These are phyloP conservation scores for Barnettozyma pratensis DNA, from an alignment of 805 yeast genomes.

Conservation along the genomic window DNA sequence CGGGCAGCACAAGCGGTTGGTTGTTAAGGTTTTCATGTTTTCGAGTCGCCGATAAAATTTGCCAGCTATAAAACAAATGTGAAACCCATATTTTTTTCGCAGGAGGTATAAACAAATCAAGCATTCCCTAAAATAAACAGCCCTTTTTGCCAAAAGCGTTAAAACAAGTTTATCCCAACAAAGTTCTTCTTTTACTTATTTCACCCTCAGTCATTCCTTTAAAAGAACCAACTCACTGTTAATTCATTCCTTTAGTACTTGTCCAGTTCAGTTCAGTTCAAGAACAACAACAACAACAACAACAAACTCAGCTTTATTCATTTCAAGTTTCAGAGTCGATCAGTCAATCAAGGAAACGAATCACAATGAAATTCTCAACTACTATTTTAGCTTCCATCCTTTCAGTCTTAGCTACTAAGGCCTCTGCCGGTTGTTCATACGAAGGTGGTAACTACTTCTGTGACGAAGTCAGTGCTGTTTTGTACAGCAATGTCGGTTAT, in stretches of 20 bases:
- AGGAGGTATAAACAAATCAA: not conserved
- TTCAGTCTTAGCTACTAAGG: conserved; percentile 16
- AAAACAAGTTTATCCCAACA: not conserved
- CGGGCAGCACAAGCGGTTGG: not conserved
- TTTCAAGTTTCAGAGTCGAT: not conserved
- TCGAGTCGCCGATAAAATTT: not conserved
- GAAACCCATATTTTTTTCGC: conserved; percentile 6
- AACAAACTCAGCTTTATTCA: not conserved
- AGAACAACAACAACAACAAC: not conserved
- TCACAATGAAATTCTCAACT: conserved; percentile 20
- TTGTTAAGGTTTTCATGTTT: not conserved
- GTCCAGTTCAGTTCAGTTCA: not conserved
- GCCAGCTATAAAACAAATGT: conserved; percentile 6
- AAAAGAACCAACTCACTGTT: not conserved
- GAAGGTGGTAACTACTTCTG: conserved; percentile 84
- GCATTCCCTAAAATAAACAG: no score
- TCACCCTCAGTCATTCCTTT: conserved; percentile 12
- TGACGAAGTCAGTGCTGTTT: conserved; percentile 57
- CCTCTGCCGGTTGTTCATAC: conserved; percentile 35
- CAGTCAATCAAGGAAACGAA: not conserved
- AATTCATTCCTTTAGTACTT: not conserved
- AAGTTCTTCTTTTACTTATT: conserved; percentile 1
- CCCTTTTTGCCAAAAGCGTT: no score
- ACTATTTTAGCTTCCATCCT: conserved; percentile 20
- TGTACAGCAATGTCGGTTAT: conserved; percentile 71